phyloP scores from a whole-genome alignment of 331 rosid species.

The Ulmus americana region DNA sequence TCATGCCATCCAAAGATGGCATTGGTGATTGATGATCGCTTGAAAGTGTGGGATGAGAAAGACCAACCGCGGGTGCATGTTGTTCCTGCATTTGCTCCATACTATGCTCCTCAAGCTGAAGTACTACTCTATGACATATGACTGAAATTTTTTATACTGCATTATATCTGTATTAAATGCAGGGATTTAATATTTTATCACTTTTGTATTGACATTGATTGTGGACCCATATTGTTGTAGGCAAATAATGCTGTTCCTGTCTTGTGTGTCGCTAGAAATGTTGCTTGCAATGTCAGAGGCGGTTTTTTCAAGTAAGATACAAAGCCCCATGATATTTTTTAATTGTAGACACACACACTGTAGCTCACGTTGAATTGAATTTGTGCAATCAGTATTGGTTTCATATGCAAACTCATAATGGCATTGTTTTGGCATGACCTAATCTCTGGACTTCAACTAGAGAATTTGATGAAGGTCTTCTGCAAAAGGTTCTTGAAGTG shows the following conservation, averaged over 20 bases:
- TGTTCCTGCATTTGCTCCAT: conserved; percentile 99
- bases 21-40: conserved; percentile 94
- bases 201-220: conserved; percentile 19
- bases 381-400: conserved; percentile 20
- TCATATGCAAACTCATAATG: conserved; percentile 4
- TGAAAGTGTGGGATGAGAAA: conserved; percentile 98
- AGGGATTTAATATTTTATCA: background rate
- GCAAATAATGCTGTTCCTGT: conserved; percentile 80
- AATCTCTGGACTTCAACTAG: conserved; percentile 42
- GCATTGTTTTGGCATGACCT: conserved; percentile 25
- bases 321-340: conserved; percentile 6
- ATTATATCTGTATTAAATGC: conserved; percentile 10
- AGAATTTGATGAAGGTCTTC: conserved; percentile 81
- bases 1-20: conserved; percentile 95
- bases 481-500: conserved; percentile 70
- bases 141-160: conserved; percentile 18
- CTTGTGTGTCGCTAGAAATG: conserved; percentile 93
- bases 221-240: conserved; percentile 40
- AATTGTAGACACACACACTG: background rate
- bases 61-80: conserved; percentile 98
- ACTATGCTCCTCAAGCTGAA: conserved; percentile 97
- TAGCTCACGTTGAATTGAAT: conserved; percentile 6
- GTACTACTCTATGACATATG: conserved; percentile 35
- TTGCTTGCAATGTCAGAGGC: conserved; percentile 97
- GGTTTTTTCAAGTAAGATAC: conserved; percentile 84